Evolutionary conservation across 352 stramenopile genomes (phyloP), one percentile per base, ranked within the genome.

Genomic region (Pythium phragmitis): DNA sequence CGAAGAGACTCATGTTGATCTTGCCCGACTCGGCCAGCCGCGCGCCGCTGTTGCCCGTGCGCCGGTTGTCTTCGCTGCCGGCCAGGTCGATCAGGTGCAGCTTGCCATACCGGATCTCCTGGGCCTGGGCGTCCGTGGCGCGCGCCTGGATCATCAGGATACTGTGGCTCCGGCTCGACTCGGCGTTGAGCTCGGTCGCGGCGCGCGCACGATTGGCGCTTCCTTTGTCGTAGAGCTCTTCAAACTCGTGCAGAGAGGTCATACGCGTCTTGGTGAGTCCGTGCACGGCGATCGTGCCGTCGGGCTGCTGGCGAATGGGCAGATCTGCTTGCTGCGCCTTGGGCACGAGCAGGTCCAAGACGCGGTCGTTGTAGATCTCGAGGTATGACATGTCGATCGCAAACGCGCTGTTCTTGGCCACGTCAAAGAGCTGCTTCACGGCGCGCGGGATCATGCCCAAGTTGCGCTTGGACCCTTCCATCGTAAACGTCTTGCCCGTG

Each of bases 361-460:
- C 90, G 14, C 68, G 60, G 72, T 97, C 93, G 70, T 97, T 96
- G 74, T 96, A 96, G 45, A 97, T 82, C 72, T 97, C 84, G 1
- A 97, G 63, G 59, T 92, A 96, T 52, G 72, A 84, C 46, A 91
- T 51, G 8, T 73, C 50, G 54, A 85, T 41, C 43, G 73, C 56
- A 42, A 72, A 76, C 58, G 60, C 21, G 60, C 17, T 12, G n/a
- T 78, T 67, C 2, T 57, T 45, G 0, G 51, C 62, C 17, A 77
- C 63, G 30, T 80, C 68, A 42, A 91, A 86, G 17, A 91, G 45
- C 23, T 67, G 68, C 48, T 74, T 72, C 36, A 87, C 41, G 3
- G 65, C 74, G 7, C 76, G 76, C 17, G 72, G 73, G 45, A 83
- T 80, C 58, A 91, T 76, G 21, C 80, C 82, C 4, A 72, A 37